Conservation (phyloP, 2,329 filamentous ascomycete genomes). For the Dothideomycetes sp. region DNA sequence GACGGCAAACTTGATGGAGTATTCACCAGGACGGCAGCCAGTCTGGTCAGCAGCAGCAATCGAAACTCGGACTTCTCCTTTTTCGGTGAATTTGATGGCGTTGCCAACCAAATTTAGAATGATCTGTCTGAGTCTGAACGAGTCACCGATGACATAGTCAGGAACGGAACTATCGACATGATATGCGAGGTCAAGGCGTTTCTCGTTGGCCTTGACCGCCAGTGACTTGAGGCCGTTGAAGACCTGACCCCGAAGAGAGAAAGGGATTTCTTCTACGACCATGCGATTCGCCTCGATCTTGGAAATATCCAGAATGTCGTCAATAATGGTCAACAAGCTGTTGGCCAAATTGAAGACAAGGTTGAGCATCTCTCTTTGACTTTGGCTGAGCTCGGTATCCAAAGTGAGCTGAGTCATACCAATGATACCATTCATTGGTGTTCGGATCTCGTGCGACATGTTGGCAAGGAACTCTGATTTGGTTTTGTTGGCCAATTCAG, state of each 20-base stretch:
- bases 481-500: conserved; percentile 92
- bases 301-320: conserved; percentile 60
- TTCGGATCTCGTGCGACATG: conserved; percentile 97
- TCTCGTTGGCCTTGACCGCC: conserved; percentile 95
- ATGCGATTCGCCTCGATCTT: conserved; percentile 91
- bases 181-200: conserved; percentile 84
- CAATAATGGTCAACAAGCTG: conserved; percentile 92
- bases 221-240: conserved; percentile 96
- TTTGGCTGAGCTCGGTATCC: conserved; percentile 85
- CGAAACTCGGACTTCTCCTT: conserved; percentile 90
- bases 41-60: conserved; percentile 63
- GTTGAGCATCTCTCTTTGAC: conserved; percentile 96
- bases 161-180: conserved; percentile 88
- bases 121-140: conserved; percentile 90
- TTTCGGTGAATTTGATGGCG: conserved; percentile 97
- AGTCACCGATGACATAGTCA: conserved; percentile 91
- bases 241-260: conserved; percentile 84
- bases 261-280: conserved; percentile 97
- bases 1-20: conserved; percentile 90
- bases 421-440: conserved; percentile 95
- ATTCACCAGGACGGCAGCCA: conserved; percentile 61
- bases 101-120: conserved; percentile 96
- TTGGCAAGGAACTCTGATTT: conserved; percentile 98
- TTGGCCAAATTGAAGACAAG: conserved; percentile 96
- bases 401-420: conserved; percentile 96